These are phyloP conservation scores for Podospora conica DNA, from an alignment of 495 filamentous ascomycete species.

Conservation along the genomic window DNA sequence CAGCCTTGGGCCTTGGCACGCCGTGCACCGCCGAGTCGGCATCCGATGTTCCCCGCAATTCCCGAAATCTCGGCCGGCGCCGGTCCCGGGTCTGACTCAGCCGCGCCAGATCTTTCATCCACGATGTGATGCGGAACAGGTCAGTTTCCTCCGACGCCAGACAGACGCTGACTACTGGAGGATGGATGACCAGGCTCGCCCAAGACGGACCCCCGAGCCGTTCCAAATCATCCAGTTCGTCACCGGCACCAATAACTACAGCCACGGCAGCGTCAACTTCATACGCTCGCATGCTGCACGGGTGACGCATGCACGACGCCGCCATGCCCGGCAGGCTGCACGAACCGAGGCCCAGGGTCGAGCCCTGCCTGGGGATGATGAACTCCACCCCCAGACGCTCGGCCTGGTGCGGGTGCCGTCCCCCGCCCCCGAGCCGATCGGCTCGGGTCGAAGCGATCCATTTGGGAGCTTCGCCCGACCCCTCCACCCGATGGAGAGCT, in stretches of 20 bases:
- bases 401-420: neutral
- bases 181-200: neutral
- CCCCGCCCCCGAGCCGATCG: neutral
- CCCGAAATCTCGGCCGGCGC: neutral
- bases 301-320: neutral
- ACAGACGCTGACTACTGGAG: neutral
- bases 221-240: neutral
- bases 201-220: neutral
- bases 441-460: slow-evolving; percentile 1
- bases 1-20: neutral
- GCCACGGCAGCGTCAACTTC: neutral
- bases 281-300: neutral
- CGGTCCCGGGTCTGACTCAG: neutral
- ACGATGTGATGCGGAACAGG: neutral
- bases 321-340: neutral
- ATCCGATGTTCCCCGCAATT: neutral
- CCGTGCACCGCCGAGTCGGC: neutral
- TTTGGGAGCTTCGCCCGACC: neutral
- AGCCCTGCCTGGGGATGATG: neutral
- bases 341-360: neutral
- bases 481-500: neutral
- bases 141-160: neutral
- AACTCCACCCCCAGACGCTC: neutral
- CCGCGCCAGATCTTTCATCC: neutral
- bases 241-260: neutral